Percentiles rank a stretch among this genome's conserved stretches.
phyloP scores from a whole-genome alignment of 1,284 basidiomycete species.

The Marasmius fiardii region DNA sequence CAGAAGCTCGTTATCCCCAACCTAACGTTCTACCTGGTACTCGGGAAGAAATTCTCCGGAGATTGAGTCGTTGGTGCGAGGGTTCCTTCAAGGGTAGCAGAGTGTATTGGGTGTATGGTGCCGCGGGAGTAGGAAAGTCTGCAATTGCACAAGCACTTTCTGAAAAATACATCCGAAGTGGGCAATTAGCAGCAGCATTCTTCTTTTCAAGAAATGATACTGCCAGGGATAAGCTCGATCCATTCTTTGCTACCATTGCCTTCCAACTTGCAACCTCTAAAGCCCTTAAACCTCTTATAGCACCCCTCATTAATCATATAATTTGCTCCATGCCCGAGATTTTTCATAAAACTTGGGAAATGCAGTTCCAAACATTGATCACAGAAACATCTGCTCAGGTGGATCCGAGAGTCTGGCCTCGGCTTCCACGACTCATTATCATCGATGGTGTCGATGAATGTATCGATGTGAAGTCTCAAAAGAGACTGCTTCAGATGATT shows the following conservation, averaged over 20 bases:
- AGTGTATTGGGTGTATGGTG: constrained; percentile 1
- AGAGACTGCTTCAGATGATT: background rate
- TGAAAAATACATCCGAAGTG: background rate
- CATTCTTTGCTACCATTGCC: background rate
- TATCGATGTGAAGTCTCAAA: background rate
- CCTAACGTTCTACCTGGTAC: background rate
- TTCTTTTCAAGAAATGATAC: constrained; percentile 1
- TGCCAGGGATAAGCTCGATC: background rate
- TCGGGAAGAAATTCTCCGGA: background rate
- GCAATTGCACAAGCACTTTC: background rate
- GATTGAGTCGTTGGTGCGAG: background rate
- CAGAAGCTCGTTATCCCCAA: background rate
- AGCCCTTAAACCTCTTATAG: background rate
- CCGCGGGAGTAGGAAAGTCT: constrained; percentile 2
- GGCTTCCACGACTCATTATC: background rate
- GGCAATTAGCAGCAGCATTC: background rate
- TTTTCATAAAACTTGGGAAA: background rate
- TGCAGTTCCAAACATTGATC: background rate
- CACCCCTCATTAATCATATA: background rate
- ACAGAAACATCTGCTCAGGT: background rate
- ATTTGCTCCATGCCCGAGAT: background rate
- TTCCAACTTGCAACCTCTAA: background rate
- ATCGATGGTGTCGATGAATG: constrained; percentile 1
- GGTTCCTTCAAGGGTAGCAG: background rate
- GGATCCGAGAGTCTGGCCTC: background rate